These are phyloP conservation scores for Corylus avellana DNA, from an alignment of 306 rosid species.

Conservation along the genomic window DNA sequence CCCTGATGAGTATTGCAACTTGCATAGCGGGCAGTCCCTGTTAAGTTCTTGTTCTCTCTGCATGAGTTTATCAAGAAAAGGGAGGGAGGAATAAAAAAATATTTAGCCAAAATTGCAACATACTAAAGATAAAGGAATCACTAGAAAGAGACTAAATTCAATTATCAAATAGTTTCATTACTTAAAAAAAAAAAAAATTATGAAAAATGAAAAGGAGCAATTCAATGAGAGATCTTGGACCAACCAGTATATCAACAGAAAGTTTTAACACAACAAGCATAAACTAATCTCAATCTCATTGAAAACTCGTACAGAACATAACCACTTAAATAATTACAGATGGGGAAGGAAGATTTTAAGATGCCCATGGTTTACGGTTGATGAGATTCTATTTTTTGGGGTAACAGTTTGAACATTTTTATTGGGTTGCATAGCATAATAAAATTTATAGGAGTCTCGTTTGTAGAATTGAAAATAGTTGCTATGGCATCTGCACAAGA, in stretches of 20 bases:
- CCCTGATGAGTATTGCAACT: slow-evolving; percentile 89
- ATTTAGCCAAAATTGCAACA: slow-evolving; percentile 30
- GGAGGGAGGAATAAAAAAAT: slow-evolving; percentile 19
- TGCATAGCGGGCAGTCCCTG: slow-evolving; percentile 92
- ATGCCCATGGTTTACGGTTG: neutral
- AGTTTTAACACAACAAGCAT: neutral
- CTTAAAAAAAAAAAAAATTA: too few relatives aligned
- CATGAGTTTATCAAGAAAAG: slow-evolving; percentile 28
- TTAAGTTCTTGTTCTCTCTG: slow-evolving; percentile 85
- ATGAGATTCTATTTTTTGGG: neutral
- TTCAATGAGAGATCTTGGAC: neutral
- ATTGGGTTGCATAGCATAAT: neutral
- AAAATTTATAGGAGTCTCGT: neutral
- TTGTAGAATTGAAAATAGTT: neutral
- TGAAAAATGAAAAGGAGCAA: neutral
- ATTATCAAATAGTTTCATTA: neutral
- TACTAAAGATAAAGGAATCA: slow-evolving; percentile 9
- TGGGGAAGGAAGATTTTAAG: neutral
- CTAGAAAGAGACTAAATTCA: neutral
- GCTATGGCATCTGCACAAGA: neutral
- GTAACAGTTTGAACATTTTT: neutral
- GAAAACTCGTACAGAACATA: neutral
- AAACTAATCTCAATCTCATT: neutral
- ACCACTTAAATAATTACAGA: neutral
- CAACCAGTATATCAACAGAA: neutral